Percentiles rank a stretch among this genome's conserved stretches.
phyloP scores from a whole-genome alignment of 2,329 filamentous ascomycete species.

The Diaporthe batatas region DNA sequence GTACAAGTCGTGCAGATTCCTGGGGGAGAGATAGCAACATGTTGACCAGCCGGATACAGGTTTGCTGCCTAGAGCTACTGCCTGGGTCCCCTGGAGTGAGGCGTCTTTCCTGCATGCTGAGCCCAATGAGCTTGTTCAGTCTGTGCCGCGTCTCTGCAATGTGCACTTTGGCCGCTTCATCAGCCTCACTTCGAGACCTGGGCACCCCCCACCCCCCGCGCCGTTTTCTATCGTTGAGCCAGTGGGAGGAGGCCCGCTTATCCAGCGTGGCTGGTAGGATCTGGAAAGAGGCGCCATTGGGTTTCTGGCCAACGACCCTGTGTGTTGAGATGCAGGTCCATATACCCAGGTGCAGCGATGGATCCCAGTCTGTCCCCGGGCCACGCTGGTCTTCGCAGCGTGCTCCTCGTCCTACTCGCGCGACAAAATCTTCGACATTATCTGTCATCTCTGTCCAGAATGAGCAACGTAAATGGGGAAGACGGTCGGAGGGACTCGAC shows the following conservation, averaged over 20 bases:
- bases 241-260: neutral
- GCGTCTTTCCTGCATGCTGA: slow-evolving; percentile 6
- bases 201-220: slow-evolving; percentile 1
- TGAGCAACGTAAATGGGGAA: slow-evolving; percentile 6
- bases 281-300: neutral
- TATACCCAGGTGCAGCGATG: slow-evolving; percentile 1
- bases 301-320: neutral
- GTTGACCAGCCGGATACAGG: neutral
- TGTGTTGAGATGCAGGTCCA: neutral
- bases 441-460: neutral
- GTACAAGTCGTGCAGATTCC: neutral
- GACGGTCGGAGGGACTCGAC: neutral
- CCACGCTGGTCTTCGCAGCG: neutral
- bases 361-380: neutral
- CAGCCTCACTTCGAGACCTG: slow-evolving; percentile 6
- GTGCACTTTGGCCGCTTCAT: slow-evolving; percentile 20
- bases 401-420: neutral
- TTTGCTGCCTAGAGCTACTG: slow-evolving; percentile 6
- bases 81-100: neutral
- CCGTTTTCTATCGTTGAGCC: slow-evolving; percentile 8
- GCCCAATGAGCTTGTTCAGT: slow-evolving; percentile 2
- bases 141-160: slow-evolving; percentile 23
- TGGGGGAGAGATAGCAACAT: neutral
- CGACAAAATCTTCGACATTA: neutral
- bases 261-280: slow-evolving; percentile 23